Evolutionary conservation across 768 basidiomycete species (phyloP).

Genomic region (Xerocomellus amylosporus): DNA sequence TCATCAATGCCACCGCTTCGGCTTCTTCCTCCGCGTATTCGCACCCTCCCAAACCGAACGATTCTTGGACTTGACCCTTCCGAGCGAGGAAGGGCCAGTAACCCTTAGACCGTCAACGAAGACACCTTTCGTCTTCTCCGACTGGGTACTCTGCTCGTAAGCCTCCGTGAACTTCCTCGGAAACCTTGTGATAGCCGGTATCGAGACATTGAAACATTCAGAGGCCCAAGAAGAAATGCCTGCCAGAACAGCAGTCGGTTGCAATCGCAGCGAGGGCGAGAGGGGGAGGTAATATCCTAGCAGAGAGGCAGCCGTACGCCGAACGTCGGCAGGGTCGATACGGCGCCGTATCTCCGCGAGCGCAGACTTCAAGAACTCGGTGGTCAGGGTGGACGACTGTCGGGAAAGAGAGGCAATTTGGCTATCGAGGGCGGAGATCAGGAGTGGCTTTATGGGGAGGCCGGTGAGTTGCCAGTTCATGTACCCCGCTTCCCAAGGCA

Average conservation of each 20-base stretch:
- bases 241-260: conserved; percentile 44
- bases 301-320: conserved; percentile 61
- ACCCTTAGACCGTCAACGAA: conserved; percentile 22
- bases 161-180: conserved; percentile 25
- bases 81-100: conserved; percentile 14
- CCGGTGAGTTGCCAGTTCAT: conserved; percentile 57
- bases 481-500: conserved; percentile 77
- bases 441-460: conserved; percentile 66
- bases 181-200: conserved; percentile 17
- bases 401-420: conserved; percentile 13
- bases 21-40: conserved; percentile 7
- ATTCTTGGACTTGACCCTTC: conserved; percentile 23
- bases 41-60: conserved; percentile 27
- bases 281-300: conserved; percentile 71
- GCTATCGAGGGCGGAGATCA: conserved; percentile 21
- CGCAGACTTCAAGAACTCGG: conserved; percentile 26
- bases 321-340: conserved; percentile 50
- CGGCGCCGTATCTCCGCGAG: conserved; percentile 32
- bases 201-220: conserved; percentile 21
- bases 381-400: conserved; percentile 9
- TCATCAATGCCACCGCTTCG: conserved; percentile 19
- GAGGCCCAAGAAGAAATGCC: conserved; percentile 61
- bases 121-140: conserved; percentile 18
- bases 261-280: conserved; percentile 44
- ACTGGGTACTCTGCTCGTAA: conserved; percentile 12